phyloP scores from a whole-genome alignment of 2,329 filamentous ascomycete genomes.

The Fusarium annulatum region DNA sequence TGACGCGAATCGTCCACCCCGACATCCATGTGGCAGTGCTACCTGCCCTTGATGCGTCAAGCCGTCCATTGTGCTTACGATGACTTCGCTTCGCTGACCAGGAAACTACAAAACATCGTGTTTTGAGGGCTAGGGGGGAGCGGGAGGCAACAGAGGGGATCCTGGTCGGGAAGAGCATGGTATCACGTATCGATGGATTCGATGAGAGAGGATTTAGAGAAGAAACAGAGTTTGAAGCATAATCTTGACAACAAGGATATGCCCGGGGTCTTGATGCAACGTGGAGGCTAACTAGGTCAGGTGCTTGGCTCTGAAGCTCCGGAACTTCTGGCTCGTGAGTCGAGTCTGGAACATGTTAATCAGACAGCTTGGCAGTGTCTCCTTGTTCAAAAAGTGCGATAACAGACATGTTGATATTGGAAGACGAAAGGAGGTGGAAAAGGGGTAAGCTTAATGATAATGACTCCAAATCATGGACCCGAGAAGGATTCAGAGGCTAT shows the following conservation, averaged over 20 bases:
- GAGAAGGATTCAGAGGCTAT: background rate
- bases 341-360: background rate
- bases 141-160: slow-evolving; percentile 3
- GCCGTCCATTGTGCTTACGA: background rate
- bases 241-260: slow-evolving; percentile 3
- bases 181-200: background rate
- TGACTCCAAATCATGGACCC: background rate
- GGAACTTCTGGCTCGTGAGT: background rate
- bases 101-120: background rate
- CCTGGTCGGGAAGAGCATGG: background rate
- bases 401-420: background rate
- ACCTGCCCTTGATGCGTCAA: background rate
- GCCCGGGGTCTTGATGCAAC: background rate
- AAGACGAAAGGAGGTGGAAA: background rate
- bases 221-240: slow-evolving; percentile 7
- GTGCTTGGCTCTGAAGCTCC: background rate
- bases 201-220: background rate
- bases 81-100: background rate
- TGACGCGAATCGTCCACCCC: background rate
- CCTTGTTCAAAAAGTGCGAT: background rate
- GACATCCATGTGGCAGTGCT: slow-evolving; percentile 3
- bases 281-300: background rate
- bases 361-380: slow-evolving; percentile 1
- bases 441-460: background rate
- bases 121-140: background rate